Base-by-base conservation (phyloP, 2,329 filamentous ascomycete species). In the Bipolaris zeicola region DNA sequence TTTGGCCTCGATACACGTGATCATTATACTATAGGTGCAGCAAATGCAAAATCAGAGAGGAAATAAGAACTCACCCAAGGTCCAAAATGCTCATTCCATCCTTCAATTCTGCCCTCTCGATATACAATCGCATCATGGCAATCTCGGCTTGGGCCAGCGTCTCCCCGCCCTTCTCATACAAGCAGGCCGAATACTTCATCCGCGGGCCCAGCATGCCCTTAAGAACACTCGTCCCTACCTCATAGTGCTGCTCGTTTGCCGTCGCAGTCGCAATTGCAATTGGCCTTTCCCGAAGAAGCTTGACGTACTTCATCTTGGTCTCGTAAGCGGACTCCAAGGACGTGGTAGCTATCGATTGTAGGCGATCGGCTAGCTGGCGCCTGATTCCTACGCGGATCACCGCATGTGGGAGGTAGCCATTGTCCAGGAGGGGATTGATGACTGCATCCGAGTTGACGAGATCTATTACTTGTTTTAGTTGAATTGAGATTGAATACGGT, bases 171-270 rank as follows among this genome's bases (percentile, higher is more conserved):
- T 85, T 86, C 3, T 84, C 83, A 71, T 90, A 90, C 67, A 89
- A 77, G 70, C 85, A 88, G 61, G 79, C 82, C n/a, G 83, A 87
- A 72, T 90, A 91, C 80, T 90, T 90, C 87, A 90, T 90, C 52
- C 87, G 78, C 3, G 86, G 85, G 0, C 88, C 88, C 11, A 91
- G 76, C 71, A 82, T 86, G 26, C 82, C 83, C 26, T 77, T 75
- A 38, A 90, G 73, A 22, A 90, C 84, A 3, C 85, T 85, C 0
- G 87, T 89, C 37, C 85, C 86, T 38, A 90, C 87, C 75, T 90
- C 88, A 68, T 91, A 90, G 74, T 90, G 88, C 79, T 90, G 88
- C 65, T 83, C 78, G 70, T 90, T 90, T 20, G 88, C 87, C 2
- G 81, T 77, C 3, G 80, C 81, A 0, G 87, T 89, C 71, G 88